Percentiles rank a stretch among this genome's conserved stretches.
phyloP scores from a whole-genome alignment of 345 rosid species.

The Eucalyptus lansdowneana region DNA sequence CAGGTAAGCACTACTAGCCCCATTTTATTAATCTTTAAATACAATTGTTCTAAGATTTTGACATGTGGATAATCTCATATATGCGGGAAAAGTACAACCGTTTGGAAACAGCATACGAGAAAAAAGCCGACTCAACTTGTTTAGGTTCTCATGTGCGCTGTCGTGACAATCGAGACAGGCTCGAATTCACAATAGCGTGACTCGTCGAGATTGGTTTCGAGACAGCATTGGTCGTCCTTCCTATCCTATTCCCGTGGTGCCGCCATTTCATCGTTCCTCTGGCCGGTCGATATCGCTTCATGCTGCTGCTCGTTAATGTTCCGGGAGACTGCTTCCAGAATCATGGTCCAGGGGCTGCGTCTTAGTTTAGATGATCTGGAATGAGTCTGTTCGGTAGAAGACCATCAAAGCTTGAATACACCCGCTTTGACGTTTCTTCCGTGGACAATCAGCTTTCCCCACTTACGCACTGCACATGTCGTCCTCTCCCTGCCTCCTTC shows the following conservation, averaged over 20 bases:
- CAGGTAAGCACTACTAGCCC: background rate
- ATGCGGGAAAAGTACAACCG: background rate
- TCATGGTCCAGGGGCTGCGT: background rate
- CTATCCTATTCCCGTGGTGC: background rate
- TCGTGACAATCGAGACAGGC: background rate
- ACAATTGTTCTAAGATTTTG: background rate
- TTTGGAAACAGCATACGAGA: background rate
- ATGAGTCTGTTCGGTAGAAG: background rate
- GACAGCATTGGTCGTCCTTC: background rate
- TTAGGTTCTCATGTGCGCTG: background rate
- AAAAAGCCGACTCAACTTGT: background rate
- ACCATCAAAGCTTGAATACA: background rate
- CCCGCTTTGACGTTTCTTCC: background rate
- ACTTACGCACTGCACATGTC: background rate
- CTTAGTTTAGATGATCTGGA: background rate
- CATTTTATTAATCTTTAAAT: background rate
- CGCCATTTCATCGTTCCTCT: background rate
- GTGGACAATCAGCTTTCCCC: background rate
- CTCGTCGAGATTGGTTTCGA: background rate
- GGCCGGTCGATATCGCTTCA: background rate
- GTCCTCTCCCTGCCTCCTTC: background rate
- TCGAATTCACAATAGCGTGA: too few species aligned
- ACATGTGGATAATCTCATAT: background rate
- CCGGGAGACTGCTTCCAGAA: background rate
- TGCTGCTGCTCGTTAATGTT: background rate